Conservation (phyloP, 2,329 filamentous ascomycete species). For the Fusarium robinianum region DNA sequence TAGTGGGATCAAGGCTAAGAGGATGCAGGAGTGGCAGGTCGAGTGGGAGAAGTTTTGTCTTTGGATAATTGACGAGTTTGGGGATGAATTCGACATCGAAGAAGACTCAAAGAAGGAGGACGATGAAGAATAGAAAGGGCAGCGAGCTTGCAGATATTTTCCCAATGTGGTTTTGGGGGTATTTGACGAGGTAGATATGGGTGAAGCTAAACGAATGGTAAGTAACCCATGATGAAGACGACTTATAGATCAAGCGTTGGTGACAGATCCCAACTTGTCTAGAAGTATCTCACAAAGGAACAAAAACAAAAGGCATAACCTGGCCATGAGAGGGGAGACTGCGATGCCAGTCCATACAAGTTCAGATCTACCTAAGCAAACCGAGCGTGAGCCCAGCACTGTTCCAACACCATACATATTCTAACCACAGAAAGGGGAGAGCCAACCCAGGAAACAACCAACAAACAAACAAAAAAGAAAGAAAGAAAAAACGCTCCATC, state of each 20-base stretch:
- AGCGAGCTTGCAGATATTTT: background rate
- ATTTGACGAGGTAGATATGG: background rate
- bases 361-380: constrained; percentile 9
- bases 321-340: constrained; percentile 4
- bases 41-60: constrained; percentile 90
- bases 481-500: no score
- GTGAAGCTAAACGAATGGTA: background rate
- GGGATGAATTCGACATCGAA: constrained; percentile 60
- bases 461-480: no score
- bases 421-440: constrained; percentile 5
- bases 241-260: background rate
- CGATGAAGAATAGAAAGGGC: background rate
- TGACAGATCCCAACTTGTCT: background rate
- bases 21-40: constrained; percentile 76
- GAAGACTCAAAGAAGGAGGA: constrained; percentile 5
- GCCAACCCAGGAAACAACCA: no score
- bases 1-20: constrained; percentile 68
- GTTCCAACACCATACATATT: constrained; percentile 7
- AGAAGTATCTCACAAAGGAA: background rate
- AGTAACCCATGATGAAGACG: background rate
- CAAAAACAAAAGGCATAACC: background rate
- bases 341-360: constrained; percentile 8
- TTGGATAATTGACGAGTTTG: constrained; percentile 83
- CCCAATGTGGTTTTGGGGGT: background rate
- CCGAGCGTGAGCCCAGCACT: constrained; percentile 2